phyloP scores from a whole-genome alignment of 345 rosid species.

The Isatis tinctoria region DNA sequence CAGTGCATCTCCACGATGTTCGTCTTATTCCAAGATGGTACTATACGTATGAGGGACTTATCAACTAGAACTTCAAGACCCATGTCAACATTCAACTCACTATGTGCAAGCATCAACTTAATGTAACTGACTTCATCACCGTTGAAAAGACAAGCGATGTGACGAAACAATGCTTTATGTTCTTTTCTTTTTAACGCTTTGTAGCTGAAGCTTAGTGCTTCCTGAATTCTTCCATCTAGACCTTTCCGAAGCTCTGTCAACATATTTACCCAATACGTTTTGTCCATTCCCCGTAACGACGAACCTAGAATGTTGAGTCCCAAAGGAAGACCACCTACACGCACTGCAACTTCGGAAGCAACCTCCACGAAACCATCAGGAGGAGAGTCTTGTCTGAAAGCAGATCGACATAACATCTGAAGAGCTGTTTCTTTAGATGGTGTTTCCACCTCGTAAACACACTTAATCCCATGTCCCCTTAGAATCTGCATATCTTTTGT shows the following conservation, averaged over 20 bases:
- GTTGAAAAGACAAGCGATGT: conserved; percentile 34
- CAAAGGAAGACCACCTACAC: conserved; percentile 28
- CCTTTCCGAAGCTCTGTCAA: neutral
- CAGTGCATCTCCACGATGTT: conserved; percentile 29
- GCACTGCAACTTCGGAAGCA: neutral
- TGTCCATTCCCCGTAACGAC: neutral
- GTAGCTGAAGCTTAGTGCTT: conserved; percentile 23
- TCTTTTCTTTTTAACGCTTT: conserved; percentile 9
- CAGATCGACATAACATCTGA: conserved; percentile 21
- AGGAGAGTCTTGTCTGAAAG: conserved; percentile 12
- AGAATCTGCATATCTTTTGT: conserved; percentile 40
- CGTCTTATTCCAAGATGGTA: neutral
- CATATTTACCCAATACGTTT: conserved; percentile 14
- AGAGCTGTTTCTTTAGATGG: conserved; percentile 11
- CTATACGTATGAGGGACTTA: conserved; percentile 14
- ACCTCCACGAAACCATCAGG: neutral
- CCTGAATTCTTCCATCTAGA: neutral
- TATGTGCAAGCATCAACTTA: neutral
- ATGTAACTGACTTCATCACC: neutral
- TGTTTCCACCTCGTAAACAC: neutral
- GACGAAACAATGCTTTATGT: conserved; percentile 26
- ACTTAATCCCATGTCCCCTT: neutral
- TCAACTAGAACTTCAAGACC: conserved; percentile 1
- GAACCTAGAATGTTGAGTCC: conserved; percentile 33
- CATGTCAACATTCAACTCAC: conserved; percentile 1